These are phyloP conservation scores for Cerioporus squamosus DNA, from an alignment of 1,284 basidiomycete species.

Conservation along the genomic window DNA sequence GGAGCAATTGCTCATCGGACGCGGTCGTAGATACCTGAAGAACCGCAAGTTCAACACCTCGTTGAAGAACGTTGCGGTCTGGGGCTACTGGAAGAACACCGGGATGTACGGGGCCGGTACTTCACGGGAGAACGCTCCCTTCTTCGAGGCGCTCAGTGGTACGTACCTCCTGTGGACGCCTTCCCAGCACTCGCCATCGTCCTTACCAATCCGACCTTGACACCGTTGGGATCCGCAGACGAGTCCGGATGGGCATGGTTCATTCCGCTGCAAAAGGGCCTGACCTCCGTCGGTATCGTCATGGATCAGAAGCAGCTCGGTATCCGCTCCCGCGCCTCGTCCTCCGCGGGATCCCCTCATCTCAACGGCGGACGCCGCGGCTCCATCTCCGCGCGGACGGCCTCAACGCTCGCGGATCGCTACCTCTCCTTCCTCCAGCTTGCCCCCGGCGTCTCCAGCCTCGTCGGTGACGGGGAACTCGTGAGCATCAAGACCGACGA, in stretches of 20 bases:
- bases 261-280: slow-evolving; percentile 72
- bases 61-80: slow-evolving; percentile 74
- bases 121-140: slow-evolving; percentile 55
- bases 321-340: slow-evolving; percentile 34
- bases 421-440: slow-evolving; percentile 47
- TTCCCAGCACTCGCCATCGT: background rate
- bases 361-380: slow-evolving; percentile 11
- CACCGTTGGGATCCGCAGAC: slow-evolving; percentile 43
- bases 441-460: slow-evolving; percentile 52
- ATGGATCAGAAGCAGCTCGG: slow-evolving; percentile 59
- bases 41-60: slow-evolving; percentile 71
- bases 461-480: slow-evolving; percentile 53
- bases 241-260: slow-evolving; percentile 82
- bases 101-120: slow-evolving; percentile 60
- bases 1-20: background rate
- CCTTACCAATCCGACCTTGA: background rate
- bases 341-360: slow-evolving; percentile 27
- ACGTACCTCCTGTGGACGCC: slow-evolving; percentile 15
- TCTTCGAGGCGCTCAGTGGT: slow-evolving; percentile 75
- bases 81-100: slow-evolving; percentile 73
- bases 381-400: slow-evolving; percentile 28
- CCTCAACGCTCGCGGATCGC: slow-evolving; percentile 38
- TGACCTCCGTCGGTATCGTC: slow-evolving; percentile 73
- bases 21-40: slow-evolving; percentile 55
- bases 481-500: slow-evolving; percentile 36